phyloP scores from a whole-genome alignment of 176 grass and related monocot species.

The Carex littledalei region DNA sequence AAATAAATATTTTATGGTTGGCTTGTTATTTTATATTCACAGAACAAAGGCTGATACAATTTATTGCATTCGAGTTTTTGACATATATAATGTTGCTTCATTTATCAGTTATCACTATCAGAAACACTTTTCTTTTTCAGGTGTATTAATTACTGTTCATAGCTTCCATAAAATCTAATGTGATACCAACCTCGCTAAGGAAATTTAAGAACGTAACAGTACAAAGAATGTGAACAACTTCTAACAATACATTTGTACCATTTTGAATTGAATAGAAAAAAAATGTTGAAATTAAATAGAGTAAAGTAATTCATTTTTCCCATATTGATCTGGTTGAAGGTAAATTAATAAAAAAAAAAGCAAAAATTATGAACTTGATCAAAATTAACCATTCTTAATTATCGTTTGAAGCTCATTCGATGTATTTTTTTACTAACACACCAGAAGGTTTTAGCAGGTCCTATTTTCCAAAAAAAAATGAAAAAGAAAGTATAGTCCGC shows the following conservation, averaged over 20 bases:
- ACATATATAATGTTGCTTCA: neutral
- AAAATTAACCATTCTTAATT: neutral
- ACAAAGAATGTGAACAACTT: neutral
- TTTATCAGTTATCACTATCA: neutral
- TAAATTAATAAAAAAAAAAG: too few species aligned
- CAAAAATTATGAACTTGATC: neutral
- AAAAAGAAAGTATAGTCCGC: neutral
- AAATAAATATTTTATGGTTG: slow-evolving; percentile 9
- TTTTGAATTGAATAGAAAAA: too few species aligned
- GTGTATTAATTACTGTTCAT: neutral
- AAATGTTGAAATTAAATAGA: neutral
- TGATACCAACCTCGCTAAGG: too few species aligned
- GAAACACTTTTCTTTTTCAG: neutral
- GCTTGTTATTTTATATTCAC: neutral
- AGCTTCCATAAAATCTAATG: neutral
- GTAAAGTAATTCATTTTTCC: neutral
- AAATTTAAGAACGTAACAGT: too few species aligned
- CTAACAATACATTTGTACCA: neutral
- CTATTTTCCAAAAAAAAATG: neutral
- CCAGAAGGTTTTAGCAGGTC: neutral
- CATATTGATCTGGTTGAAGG: neutral
- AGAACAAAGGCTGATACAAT: neutral
- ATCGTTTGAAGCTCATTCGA: neutral
- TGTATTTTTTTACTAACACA: neutral
- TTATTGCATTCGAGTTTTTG: neutral